These are phyloP conservation scores for Ophiostoma ulmi DNA, from an alignment of 2,329 filamentous ascomycete species.

Conservation along the genomic window DNA sequence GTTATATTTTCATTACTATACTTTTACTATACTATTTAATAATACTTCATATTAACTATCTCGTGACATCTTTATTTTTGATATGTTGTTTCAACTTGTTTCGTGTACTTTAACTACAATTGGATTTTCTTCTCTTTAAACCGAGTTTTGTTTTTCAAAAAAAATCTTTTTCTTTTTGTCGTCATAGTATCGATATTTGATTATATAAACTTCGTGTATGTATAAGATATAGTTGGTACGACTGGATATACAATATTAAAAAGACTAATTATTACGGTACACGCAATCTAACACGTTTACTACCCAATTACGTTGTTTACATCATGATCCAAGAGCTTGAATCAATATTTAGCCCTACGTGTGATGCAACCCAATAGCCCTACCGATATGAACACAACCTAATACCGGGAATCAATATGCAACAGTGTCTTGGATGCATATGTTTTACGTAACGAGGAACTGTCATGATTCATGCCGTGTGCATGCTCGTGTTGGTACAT, in stretches of 20 bases:
- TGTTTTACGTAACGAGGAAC: background rate
- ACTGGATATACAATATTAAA: background rate
- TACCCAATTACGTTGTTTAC: background rate
- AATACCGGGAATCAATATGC: background rate
- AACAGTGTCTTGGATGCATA: background rate
- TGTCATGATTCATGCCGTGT: conserved; percentile 4
- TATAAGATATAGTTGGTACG: too few relatives aligned
- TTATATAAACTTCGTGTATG: too few relatives aligned
- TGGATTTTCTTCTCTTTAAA: too few relatives aligned
- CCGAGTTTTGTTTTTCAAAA: background rate
- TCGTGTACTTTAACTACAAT: too few relatives aligned
- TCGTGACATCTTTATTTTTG: background rate
- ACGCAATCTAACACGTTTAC: background rate
- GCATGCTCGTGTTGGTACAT: background rate
- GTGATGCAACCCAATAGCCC: background rate
- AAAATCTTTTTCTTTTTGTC: background rate
- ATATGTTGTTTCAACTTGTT: background rate
- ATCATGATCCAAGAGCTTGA: background rate
- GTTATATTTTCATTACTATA: background rate
- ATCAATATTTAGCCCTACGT: background rate
- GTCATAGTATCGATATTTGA: background rate
- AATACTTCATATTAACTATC: background rate
- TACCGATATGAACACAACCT: background rate
- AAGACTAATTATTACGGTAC: background rate
- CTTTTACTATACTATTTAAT: conserved; percentile 3